Evolutionary conservation across 2,329 filamentous ascomycete species (phyloP).

Genomic region (Alternaria tenuissima): DNA sequence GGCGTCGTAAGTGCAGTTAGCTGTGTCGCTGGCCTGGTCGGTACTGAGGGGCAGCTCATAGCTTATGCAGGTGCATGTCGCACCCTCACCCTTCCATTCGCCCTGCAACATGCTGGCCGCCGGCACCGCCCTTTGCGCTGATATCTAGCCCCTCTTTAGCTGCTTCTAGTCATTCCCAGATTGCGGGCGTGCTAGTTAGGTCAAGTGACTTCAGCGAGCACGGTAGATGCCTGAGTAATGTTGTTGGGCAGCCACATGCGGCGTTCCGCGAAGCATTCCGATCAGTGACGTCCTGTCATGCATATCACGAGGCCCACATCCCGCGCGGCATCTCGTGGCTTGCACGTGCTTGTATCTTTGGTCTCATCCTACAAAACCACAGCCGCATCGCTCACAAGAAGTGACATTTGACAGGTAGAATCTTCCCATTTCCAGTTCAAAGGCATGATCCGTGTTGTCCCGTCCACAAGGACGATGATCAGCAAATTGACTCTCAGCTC

Average conservation of each 20-base stretch:
- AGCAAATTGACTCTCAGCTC: neutral
- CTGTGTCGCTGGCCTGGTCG: conserved; percentile 15
- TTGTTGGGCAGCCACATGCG: conserved; percentile 10
- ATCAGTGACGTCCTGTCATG: conserved; percentile 23
- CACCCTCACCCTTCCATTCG: conserved; percentile 13
- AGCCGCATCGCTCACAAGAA: neutral
- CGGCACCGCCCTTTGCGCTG: conserved; percentile 18
- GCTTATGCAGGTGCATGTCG: conserved; percentile 29
- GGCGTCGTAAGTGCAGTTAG: conserved; percentile 17
- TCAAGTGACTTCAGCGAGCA: conserved; percentile 8
- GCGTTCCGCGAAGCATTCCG: conserved; percentile 24
- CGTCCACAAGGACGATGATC: neutral
- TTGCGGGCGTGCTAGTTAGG: neutral
- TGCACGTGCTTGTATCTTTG: neutral
- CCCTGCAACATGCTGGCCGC: neutral
- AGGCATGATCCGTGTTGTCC: neutral
- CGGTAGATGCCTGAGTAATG: neutral
- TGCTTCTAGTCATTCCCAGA: neutral
- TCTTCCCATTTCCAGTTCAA: neutral
- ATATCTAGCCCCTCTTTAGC: conserved; percentile 8
- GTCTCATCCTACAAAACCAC: neutral
- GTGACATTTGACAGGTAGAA: neutral
- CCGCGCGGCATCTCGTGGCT: neutral
- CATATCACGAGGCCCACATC: conserved; percentile 9
- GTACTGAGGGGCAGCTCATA: conserved; percentile 21